phyloP scores from a whole-genome alignment of 495 filamentous ascomycete genomes.

The Aspergillus bertholletiae region DNA sequence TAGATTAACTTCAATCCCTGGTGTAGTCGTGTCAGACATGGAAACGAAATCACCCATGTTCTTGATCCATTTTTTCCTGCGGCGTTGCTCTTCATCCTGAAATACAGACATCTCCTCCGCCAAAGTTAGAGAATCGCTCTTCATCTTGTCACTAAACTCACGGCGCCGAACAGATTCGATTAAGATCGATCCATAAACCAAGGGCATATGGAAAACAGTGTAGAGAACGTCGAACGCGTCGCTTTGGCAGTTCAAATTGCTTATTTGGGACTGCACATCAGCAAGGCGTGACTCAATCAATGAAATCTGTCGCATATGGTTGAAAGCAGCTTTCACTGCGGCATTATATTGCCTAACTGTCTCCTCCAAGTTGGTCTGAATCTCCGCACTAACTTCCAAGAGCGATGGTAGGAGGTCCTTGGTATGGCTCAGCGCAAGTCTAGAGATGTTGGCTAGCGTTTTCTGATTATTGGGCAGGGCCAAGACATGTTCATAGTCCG shows the following conservation, averaged over 20 bases:
- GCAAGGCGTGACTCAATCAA: conserved; percentile 69
- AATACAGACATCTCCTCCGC: conserved; percentile 88
- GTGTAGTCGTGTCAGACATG: conserved; percentile 58
- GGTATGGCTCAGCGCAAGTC: conserved; percentile 82
- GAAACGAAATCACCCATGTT: conserved; percentile 60
- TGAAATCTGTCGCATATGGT: conserved; percentile 77
- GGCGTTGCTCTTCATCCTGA: conserved; percentile 84
- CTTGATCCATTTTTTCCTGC: conserved; percentile 87
- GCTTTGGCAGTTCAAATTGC: conserved; percentile 62
- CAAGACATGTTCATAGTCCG: conserved; percentile 79
- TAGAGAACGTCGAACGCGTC: conserved; percentile 74
- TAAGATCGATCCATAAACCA: conserved; percentile 82
- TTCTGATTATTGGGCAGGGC: conserved; percentile 64
- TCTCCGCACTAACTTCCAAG: conserved; percentile 63
- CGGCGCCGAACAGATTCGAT: conserved; percentile 79
- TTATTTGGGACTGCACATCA: conserved; percentile 65
- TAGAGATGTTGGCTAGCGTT: conserved; percentile 75
- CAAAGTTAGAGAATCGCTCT: conserved; percentile 73
- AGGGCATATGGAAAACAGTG: conserved; percentile 74
- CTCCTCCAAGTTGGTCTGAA: conserved; percentile 67
- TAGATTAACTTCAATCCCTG: conserved; percentile 81
- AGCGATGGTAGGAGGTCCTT: conserved; percentile 83
- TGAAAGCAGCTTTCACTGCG: conserved; percentile 54
- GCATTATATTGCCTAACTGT: conserved; percentile 61
- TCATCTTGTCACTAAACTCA: conserved; percentile 90